These are phyloP conservation scores for Conidiobolus incongruus DNA, from an alignment of 371 early-diverging fungal species.

Conservation along the genomic window DNA sequence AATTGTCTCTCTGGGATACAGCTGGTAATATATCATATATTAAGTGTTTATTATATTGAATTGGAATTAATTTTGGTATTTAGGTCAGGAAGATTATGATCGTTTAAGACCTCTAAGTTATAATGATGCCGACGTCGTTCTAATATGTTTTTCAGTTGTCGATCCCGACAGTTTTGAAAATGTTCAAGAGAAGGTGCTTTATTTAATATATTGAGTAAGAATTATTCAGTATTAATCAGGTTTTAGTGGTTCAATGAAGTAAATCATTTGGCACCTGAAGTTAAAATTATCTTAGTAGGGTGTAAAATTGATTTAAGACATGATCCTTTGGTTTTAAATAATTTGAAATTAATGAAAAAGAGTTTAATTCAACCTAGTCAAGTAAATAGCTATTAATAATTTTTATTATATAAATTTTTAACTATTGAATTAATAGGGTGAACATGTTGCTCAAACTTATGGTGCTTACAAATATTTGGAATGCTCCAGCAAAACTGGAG, in stretches of 20 bases:
- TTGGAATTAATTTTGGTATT: slow-evolving; percentile 16
- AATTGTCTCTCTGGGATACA: slow-evolving; percentile 32
- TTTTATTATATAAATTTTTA: too few relatives aligned
- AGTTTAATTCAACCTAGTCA: too few relatives aligned
- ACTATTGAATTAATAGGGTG: too few relatives aligned
- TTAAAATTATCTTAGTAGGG: slow-evolving; percentile 50
- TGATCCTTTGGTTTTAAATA: slow-evolving; percentile 19
- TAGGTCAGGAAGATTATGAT: slow-evolving; percentile 53
- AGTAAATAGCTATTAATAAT: too few relatives aligned
- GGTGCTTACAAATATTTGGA: slow-evolving; percentile 81
- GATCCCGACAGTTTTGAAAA: slow-evolving; percentile 62
- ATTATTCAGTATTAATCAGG: too few relatives aligned
- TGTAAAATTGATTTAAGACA: slow-evolving; percentile 49
- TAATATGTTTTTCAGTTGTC: slow-evolving; percentile 63
- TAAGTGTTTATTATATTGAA: slow-evolving; percentile 26
- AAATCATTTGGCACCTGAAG: slow-evolving; percentile 33
- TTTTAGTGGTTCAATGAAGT: slow-evolving; percentile 51
- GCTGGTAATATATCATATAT: too few relatives aligned
- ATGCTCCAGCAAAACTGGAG: slow-evolving; percentile 80
- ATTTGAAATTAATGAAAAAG: too few relatives aligned
- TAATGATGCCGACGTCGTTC: slow-evolving; percentile 71
- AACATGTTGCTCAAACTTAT: slow-evolving; percentile 50
- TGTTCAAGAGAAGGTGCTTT: slow-evolving; percentile 31
- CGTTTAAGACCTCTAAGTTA: slow-evolving; percentile 70
- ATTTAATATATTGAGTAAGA: too few relatives aligned